Base-by-base conservation (phyloP, 306 rosid species). In the Acacia melanoxylon region DNA sequence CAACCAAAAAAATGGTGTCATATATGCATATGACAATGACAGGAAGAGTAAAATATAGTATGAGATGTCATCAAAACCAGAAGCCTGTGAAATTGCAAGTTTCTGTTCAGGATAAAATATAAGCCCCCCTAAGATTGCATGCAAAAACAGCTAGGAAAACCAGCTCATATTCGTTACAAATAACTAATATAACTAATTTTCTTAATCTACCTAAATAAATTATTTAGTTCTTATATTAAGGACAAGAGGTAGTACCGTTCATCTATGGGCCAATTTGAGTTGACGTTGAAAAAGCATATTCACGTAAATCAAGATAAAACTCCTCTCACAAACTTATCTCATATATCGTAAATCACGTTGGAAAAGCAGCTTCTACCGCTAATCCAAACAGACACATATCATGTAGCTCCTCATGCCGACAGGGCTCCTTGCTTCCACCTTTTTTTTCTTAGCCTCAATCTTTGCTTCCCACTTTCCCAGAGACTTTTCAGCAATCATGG, bases 401-500 rank as follows among this genome's bases (percentile, higher is more conserved):
- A 77, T 85, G 90, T 78, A 85, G 74, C 87, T 86, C 75, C 80
- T 85, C 86, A 56, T 80, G 90, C 89, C 85, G 91, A 91, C 93
- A 89, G 69, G 56, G 78, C 68, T 79, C 85, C 84, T 88, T 86
- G 88, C 88, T 89, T 91, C 88, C 82, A 87, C 87, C 80, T 78
- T 68, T 14, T 81, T 58, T 48, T 46, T 67, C 40, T 15, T 15
- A 10, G 75, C 78, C 63, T 74, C 62, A 74, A 75, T 82, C 78
- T 90, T 6, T 91, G 92, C 93, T 91, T 89, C 89, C 90, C 77
- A 88, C 90, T 91, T 87, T 88, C 88, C 86, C 78, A 85, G 71
- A 85, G 84, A 78, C 90, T 84, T 91, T 87, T 77, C 68, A 83
- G 89, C 89, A 89, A 92, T 91, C 86, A 89, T 91, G 88, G 84